Percentiles rank a stretch among this genome's conserved stretches.
These are phyloP conservation scores for Klebsormidium nitens DNA, from an alignment of 139 green algal genomes.

Conservation along the genomic window DNA sequence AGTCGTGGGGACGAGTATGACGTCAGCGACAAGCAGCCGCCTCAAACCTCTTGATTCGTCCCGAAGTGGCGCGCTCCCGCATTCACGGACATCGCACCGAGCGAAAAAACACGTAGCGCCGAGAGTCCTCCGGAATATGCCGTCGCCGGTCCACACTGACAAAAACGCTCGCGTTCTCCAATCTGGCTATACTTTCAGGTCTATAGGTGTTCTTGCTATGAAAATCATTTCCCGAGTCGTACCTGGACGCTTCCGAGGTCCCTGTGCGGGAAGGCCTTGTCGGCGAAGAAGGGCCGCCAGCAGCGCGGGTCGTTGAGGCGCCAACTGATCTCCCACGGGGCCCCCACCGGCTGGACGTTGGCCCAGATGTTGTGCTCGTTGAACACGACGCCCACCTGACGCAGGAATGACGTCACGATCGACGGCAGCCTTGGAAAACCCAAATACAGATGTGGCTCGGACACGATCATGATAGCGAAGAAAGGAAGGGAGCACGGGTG, in stretches of 20 bases:
- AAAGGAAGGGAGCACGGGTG: no score
- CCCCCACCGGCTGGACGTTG: not conserved
- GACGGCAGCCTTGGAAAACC: no score
- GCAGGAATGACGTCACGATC: no score
- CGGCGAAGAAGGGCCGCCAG: slow-evolving; percentile 5
- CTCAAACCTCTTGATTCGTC: no score
- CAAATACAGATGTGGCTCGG: no score
- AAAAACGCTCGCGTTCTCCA: not conserved
- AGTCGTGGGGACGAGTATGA: no score
- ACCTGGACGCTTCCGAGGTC: not conserved
- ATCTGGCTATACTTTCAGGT: not conserved
- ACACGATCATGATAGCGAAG: no score
- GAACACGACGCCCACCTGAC: slow-evolving; percentile 2
- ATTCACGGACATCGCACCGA: no score
- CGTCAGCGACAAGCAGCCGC: no score
- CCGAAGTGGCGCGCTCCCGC: no score
- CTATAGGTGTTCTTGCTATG: not conserved
- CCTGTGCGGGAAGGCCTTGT: not conserved
- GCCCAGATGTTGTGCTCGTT: slow-evolving; percentile 6
- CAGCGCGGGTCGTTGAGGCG: not conserved
- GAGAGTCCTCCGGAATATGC: not conserved
- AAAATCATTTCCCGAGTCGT: not conserved
- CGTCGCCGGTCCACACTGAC: not conserved
- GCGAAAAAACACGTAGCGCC: not conserved
- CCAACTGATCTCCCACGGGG: not conserved